Conservation (phyloP, 2,329 filamentous ascomycete genomes). For the Pseudopyrenochaeta lycopersici region DNA sequence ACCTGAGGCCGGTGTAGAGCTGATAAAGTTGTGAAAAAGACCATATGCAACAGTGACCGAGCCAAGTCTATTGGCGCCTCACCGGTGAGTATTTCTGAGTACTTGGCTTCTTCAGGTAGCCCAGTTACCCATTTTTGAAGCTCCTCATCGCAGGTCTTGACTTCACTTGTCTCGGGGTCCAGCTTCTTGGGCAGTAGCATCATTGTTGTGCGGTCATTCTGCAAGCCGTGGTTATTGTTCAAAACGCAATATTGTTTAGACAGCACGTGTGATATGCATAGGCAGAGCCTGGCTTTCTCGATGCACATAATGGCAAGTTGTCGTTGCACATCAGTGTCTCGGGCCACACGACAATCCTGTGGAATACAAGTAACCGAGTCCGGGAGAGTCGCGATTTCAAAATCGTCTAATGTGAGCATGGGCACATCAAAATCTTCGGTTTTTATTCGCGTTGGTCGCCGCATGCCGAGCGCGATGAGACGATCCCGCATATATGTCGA, state of each 20-base stretch:
- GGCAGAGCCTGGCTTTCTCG: constrained; percentile 86
- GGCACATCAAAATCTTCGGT: constrained; percentile 93
- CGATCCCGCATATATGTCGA: constrained; percentile 95
- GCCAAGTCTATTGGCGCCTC: constrained; percentile 72
- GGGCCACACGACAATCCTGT: constrained; percentile 73
- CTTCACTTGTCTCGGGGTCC: constrained; percentile 80
- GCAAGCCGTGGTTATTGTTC: constrained; percentile 78
- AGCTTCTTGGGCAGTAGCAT: constrained; percentile 92
- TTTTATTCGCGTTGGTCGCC: constrained; percentile 89
- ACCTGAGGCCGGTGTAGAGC: constrained; percentile 93
- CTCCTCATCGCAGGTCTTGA: constrained; percentile 80
- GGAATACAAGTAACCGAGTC: constrained; percentile 75
- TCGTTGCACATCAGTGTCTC: constrained; percentile 76
- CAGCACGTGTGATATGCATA: constrained; percentile 89
- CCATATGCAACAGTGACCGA: constrained; percentile 88
- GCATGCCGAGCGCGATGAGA: constrained; percentile 91
- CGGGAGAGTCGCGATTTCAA: constrained; percentile 76
- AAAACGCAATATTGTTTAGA: constrained; percentile 92
- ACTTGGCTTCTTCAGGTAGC: constrained; percentile 76
- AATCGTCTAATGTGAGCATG: constrained; percentile 85
- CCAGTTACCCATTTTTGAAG: constrained; percentile 79
- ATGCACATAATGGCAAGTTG: constrained; percentile 89
- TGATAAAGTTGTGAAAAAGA: constrained; percentile 90
- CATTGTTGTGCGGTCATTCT: constrained; percentile 78
- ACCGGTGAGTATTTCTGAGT: constrained; percentile 67